Base-by-base conservation (phyloP, 164 flowering plant species). In the Euptelea pleiosperma region DNA sequence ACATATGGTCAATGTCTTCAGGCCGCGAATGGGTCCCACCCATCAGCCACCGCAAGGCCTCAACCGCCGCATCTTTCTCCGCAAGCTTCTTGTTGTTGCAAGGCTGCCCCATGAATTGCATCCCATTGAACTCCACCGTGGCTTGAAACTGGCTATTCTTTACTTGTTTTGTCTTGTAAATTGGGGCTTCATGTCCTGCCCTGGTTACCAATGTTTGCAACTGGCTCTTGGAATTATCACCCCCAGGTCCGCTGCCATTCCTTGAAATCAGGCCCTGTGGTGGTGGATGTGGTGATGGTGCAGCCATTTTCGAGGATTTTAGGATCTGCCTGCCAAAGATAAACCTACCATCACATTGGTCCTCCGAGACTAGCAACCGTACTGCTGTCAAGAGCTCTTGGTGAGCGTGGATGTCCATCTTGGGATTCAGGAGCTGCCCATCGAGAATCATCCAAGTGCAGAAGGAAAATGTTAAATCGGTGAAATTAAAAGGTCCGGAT, bases 21-120 rank as follows among this genome's bases (percentile, higher is more conserved):
- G 59, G 62, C 25, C 79, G 73, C 3, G 75, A 34, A 31, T 70
- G 79, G 22, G 67, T 63, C 30, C 75, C 80, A 37, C 84, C 82
- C 55, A 72, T 68, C 49, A 91, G 66, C 91, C 86, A 89, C 59
- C 67, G 75, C 25, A 89, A 67, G 57, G 98, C 98, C 63, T 82
- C 93, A 21, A 87, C 79, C 11, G 98, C 98, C 2, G 98, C 98
- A 71, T 82, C 89, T 54, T 91, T 91, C 58, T 91, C 96, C 0
- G 98, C 98, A 58, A 66, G 77, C 68, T 87, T 91, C 74, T 89
- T 89, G 76, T 78, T 91, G 73, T 46, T 75, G 69, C 85, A 82
- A 59, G 95, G 95, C 56, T 78, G 80, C 14, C 98, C 98, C 64
- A 66, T 70, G 28, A 89, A 73, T 70, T 85, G 74, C 77, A 77